These are phyloP conservation scores for Rhodamnia argentea DNA, from an alignment of 345 rosid species.

Conservation along the genomic window DNA sequence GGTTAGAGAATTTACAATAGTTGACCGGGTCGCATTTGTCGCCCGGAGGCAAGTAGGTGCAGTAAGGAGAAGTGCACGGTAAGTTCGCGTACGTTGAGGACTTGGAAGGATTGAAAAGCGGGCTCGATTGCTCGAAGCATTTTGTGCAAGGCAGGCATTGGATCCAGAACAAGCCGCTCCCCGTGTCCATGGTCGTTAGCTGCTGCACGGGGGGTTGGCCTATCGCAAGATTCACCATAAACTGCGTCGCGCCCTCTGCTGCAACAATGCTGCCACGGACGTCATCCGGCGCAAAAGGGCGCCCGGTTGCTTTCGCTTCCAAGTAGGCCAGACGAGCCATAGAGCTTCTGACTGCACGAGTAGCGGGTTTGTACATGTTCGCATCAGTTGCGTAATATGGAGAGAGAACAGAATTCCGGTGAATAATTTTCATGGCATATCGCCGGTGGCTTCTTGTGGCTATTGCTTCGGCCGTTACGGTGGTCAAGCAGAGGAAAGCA, in stretches of 20 bases:
- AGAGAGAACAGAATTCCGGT: slow-evolving; percentile 19
- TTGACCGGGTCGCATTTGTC: background rate
- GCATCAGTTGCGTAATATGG: slow-evolving; percentile 13
- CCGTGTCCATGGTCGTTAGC: slow-evolving; percentile 42
- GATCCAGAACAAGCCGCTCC: slow-evolving; percentile 56
- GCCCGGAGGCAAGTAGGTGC: background rate
- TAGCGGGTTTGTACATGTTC: slow-evolving; percentile 3
- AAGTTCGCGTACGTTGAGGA: slow-evolving; percentile 30
- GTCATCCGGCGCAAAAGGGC: background rate
- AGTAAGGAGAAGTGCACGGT: slow-evolving; percentile 18
- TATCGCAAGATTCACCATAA: slow-evolving; percentile 34
- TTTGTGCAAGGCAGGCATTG: slow-evolving; percentile 35
- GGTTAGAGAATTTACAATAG: slow-evolving; percentile 25
- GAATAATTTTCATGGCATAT: background rate
- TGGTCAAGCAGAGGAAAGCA: background rate
- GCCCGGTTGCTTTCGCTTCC: slow-evolving; percentile 1
- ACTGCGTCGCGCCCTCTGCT: slow-evolving; percentile 1
- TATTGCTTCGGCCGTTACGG: background rate
- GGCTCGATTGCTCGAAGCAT: slow-evolving; percentile 11
- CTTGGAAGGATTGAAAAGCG: slow-evolving; percentile 28
- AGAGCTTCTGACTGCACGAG: slow-evolving; percentile 14
- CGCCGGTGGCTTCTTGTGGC: background rate
- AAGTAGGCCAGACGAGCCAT: slow-evolving; percentile 7
- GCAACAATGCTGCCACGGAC: slow-evolving; percentile 23
- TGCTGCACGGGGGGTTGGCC: slow-evolving; percentile 55